Evolutionary conservation across 2,329 filamentous ascomycete genomes (phyloP), one percentile per base, ranked within the genome.

Genomic region (Aspergillus sp.): DNA sequence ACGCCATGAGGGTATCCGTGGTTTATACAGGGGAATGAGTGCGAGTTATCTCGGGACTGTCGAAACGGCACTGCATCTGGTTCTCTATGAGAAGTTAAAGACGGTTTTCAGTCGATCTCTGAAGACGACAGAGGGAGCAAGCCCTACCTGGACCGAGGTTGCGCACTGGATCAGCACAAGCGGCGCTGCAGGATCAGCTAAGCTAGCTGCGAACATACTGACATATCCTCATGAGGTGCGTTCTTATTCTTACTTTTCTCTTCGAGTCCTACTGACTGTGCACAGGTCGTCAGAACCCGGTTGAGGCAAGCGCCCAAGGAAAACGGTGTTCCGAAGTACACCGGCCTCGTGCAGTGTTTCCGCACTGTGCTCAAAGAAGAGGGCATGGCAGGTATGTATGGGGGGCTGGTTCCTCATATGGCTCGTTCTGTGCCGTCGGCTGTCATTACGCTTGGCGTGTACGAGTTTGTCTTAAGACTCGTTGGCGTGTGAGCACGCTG

Each of bases 21-120:
- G 91, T 49, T 80, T 96, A 75, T 96, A 96, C 66, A 81, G 90
- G 65, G 91, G 91, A 7, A 74, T 96, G 45, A 89, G 89, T 0
- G 91, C 91, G 15, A 95, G 65, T 44, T 68, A 67, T 46, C 50
- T 69, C 4, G 66, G 66, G 6, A 60, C 60, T 0, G 60, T 64
- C 15, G 66, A 69, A 53, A 69, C 64, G 12, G 64, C 63, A 3
- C 47, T 69, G 35, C 66, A 69, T 46, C 43, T 69, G 37, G 63
- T 63, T 6, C 54, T 66, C 27, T 69, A 69, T 45, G 66, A 69
- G 52, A 57, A 58, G 17, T 55, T 69, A 48, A 69, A 69, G 49
- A 53, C 49, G 6, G 51, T 57, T 33, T 53, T 64, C 42, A 49
- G 51, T 13, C 45, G 42, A n/a, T 55, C 52, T 12, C 48, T 60